Base-by-base conservation (phyloP, 208 protist genomes). In the Balamuthia mandrillaris region DNA sequence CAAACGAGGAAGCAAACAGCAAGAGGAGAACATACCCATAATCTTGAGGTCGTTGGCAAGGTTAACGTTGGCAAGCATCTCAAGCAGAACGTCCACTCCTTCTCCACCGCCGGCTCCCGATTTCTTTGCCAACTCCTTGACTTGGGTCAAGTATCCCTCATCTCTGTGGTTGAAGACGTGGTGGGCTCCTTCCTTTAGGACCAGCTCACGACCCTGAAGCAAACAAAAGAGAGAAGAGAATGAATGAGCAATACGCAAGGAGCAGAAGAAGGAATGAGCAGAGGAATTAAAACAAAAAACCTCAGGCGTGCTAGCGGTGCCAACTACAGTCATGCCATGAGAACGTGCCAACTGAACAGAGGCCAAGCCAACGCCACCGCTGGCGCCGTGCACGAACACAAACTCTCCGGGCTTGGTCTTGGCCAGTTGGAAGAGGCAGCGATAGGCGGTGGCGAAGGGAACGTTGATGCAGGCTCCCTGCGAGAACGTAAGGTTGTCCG, bases 41-140 rank as follows among this genome's bases (percentile, higher is more conserved):
- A 75, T 52, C 6, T 68, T 27, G 27, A 86, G 39, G 35, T 87
- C 84, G 21, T 86, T 87, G 68, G 24, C 52, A 21, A 87, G 61
- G 35, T 87, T 87, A 81, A 87, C 81, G 37, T 87, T 84, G 74
- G 84, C 84, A 10, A 87, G 56, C 44, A 87, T 47, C 58, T 87
- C 84, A 27, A 87, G 54, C 51, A 87, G 37, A 16, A 87, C 35
- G 60, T 87, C 47, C 61, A 61, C 79, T 5, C 74, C 74, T 35
- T 18, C 56, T 7, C 81, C 81, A 21, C 24, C 42, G n/a, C n/a
- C n/a, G n/a, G n/a, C n/a, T n/a, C n/a, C n/a, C n/a, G n/a, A n/a
- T n/a, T n/a, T n/a, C 9, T 24, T 10, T 10, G 31, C 45, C 27
- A 87, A 29, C 49, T 75, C 21, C 56, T 87, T 75, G 18, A 63